Base-by-base conservation (phyloP, 176 grass and related monocot species). In the Olyra latifolia region DNA sequence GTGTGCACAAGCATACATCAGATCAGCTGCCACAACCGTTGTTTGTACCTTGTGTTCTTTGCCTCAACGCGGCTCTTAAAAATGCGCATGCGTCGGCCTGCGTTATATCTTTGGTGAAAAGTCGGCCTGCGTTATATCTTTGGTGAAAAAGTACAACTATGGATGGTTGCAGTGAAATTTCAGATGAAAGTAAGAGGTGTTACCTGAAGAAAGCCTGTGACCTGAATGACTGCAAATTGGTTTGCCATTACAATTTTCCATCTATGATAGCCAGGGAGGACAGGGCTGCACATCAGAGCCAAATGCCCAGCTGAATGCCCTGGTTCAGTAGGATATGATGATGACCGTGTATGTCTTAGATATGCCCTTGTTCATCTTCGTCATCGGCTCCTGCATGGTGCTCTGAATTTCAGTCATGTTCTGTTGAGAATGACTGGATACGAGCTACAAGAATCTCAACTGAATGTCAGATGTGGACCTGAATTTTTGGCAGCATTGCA, bases 201-300 rank as follows among this genome's bases (percentile, higher is more conserved):
- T 91, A 94, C 89, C 94, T 97, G 94, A 68, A 87, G 94, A 86
- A 91, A 97, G 56, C 94, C 94, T 76, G 82, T 80, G 64, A 97
- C 94, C 75, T 97, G 91, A 82, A 94, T 67, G 10, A 94, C 91
- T 22, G 94, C 94, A 94, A 97, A 94, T 15, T 91, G 38, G 78
- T 97, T 97, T 78, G 94, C 91, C 89, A 94, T 90, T 44, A 91
- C 75, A 77, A 86, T 89, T 23, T 84, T 81, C 86, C 94, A 94
- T 86, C 82, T 73, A 54, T 89, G 94, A 57, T 25, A 9, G 91
- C 86, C 58, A 97, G 81, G 64, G 91, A 94, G 78, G 89, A 97
- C 15, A 93, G 74, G 89, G 91, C 69, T 93, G 81, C 8, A 97
- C 94, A 43, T 29, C 19, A 45, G 89, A 94, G 40, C 91, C 89